Conservation (phyloP, 129 eudicot genomes). For the Deinandra increscens region DNA sequence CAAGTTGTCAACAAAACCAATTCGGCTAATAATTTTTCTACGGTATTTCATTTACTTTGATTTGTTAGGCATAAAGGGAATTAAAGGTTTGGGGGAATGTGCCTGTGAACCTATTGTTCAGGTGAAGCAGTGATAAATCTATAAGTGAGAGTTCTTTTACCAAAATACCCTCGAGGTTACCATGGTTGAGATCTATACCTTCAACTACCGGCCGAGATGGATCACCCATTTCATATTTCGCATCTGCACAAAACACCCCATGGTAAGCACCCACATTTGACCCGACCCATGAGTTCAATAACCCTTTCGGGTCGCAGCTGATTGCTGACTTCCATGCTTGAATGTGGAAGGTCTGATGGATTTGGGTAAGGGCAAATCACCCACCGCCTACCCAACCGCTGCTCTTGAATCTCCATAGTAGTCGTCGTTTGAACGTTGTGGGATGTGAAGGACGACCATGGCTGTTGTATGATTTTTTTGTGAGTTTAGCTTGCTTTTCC, state of each 20-base stretch:
- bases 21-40: no score
- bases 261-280: constrained; percentile 74
- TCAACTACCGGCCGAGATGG: constrained; percentile 50
- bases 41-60: no score
- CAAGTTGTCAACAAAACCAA: no score
- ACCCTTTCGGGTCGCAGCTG: constrained; percentile 68
- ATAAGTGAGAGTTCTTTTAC: constrained; percentile 66
- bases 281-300: constrained; percentile 72
- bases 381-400: constrained; percentile 76
- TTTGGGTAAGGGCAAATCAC: constrained; percentile 38
- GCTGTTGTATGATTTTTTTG: no score
- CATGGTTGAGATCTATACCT: constrained; percentile 94
- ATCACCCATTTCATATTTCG: constrained; percentile 43
- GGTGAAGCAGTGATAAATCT: constrained; percentile 69
- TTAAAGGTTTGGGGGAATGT: constrained; percentile 56
- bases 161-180: constrained; percentile 61
- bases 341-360: constrained; percentile 30
- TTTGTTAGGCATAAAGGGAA: no score
- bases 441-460: no score
- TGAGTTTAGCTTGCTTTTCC: no score
- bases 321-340: constrained; percentile 93
- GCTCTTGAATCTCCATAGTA: no score
- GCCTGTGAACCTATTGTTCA: constrained; percentile 77
- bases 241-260: constrained; percentile 77
- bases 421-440: no score